These are phyloP conservation scores for Dioscorea cayenensis DNA, from an alignment of 116 monocot genomes.

Conservation along the genomic window DNA sequence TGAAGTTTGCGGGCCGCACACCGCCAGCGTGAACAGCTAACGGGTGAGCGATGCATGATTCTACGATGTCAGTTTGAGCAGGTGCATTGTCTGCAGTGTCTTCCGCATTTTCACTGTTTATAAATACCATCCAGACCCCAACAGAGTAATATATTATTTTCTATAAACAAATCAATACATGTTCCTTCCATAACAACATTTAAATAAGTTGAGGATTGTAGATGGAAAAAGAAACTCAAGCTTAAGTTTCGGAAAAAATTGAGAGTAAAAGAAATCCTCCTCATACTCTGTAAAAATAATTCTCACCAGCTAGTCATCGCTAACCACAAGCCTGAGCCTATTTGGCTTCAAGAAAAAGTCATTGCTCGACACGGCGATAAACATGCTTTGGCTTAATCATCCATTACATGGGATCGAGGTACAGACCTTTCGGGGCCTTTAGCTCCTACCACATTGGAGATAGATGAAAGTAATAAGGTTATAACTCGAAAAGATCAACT, in stretches of 20 bases:
- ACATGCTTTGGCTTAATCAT: conserved; percentile 32
- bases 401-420: neutral
- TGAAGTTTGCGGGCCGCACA: too few species aligned
- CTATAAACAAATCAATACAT: neutral
- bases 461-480: neutral
- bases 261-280: neutral
- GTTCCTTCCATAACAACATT: neutral
- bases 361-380: conserved; percentile 33
- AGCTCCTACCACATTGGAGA: conserved; percentile 13
- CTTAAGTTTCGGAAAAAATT: neutral
- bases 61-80: too few species aligned
- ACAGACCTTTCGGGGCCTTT: conserved; percentile 8
- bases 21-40: too few species aligned
- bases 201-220: neutral
- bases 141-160: too few species aligned
- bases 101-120: too few species aligned
- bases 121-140: too few species aligned
- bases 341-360: conserved; percentile 51
- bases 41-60: too few species aligned
- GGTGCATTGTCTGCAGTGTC: too few species aligned
- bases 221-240: neutral
- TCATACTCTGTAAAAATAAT: neutral
- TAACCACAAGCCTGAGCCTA: conserved; percentile 86
- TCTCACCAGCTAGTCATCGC: conserved; percentile 93
- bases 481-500: too few species aligned